Evolutionary conservation across 768 basidiomycete species (phyloP).

Genomic region (Hortiboletus campestris): DNA sequence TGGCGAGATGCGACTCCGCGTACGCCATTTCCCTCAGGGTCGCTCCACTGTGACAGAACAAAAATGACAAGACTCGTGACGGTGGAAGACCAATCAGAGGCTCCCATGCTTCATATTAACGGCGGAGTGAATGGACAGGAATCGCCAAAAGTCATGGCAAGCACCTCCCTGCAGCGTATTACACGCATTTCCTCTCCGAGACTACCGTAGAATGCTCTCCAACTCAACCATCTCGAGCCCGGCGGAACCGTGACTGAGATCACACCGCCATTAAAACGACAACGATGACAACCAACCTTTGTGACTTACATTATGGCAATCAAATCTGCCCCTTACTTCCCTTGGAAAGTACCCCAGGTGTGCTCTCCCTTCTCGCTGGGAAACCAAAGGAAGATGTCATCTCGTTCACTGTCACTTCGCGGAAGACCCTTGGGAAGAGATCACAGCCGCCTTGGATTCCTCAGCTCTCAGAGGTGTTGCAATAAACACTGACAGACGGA

Average conservation of each 20-base stretch:
- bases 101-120: neutral
- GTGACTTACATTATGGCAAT: no score
- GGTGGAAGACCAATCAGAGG: neutral
- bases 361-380: slow-evolving; percentile 76
- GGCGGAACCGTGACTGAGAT: neutral
- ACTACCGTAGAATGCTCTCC: slow-evolving; percentile 53
- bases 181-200: slow-evolving; percentile 53
- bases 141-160: neutral
- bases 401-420: slow-evolving; percentile 54
- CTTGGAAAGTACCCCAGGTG: slow-evolving; percentile 67
- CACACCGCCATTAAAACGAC: neutral
- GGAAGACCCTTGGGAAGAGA: slow-evolving; percentile 41
- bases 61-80: neutral
- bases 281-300: neutral
- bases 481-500: slow-evolving; percentile 69
- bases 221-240: slow-evolving; percentile 29
- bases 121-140: neutral
- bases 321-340: slow-evolving; percentile 67
- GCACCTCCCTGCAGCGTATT: slow-evolving; percentile 48
- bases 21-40: neutral
- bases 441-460: slow-evolving; percentile 46
- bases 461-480: slow-evolving; percentile 63
- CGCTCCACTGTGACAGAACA: neutral
- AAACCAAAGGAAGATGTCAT: slow-evolving; percentile 79
- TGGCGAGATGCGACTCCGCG: neutral